A percentile compares a stretch with the other conserved stretches of the same genome.
Evolutionary conservation across 2,329 filamentous ascomycete species (phyloP).

Genomic region (Penicillium sp.): DNA sequence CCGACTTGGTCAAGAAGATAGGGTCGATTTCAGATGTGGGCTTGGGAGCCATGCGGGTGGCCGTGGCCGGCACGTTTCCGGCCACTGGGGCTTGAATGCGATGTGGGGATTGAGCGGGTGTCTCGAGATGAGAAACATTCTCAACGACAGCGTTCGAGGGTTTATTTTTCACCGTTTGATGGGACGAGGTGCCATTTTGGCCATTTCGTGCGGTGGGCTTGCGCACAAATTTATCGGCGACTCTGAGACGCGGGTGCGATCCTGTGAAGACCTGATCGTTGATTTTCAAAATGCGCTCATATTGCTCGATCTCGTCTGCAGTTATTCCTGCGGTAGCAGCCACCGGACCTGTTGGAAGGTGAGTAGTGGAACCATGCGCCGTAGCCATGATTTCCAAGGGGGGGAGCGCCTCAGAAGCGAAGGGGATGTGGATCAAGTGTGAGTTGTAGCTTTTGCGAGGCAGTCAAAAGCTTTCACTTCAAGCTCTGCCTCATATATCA

Average conservation of each 20-base stretch:
- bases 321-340: slow-evolving; percentile 38
- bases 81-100: slow-evolving; percentile 22
- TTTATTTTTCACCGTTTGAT: slow-evolving; percentile 31
- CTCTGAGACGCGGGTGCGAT: slow-evolving; percentile 62
- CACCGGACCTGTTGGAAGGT: slow-evolving; percentile 36
- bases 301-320: slow-evolving; percentile 67
- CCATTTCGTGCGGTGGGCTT: slow-evolving; percentile 40
- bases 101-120: slow-evolving; percentile 16
- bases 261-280: slow-evolving; percentile 81
- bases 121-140: slow-evolving; percentile 10
- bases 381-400: slow-evolving; percentile 35
- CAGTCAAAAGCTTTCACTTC: slow-evolving; percentile 3
- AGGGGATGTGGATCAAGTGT: slow-evolving; percentile 13
- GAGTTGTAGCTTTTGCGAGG: not conserved
- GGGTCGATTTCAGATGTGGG: slow-evolving; percentile 75
- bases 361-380: slow-evolving; percentile 33
- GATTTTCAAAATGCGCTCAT: slow-evolving; percentile 79
- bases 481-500: no score
- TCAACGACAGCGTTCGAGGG: slow-evolving; percentile 12
- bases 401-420: slow-evolving; percentile 11
- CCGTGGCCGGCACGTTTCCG: slow-evolving; percentile 25
- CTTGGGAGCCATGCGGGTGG: slow-evolving; percentile 47
- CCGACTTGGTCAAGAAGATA: slow-evolving; percentile 83
- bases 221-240: slow-evolving; percentile 58
- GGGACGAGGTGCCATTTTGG: slow-evolving; percentile 36